These are phyloP conservation scores for Gilbertella persicaria DNA, from an alignment of 371 early-diverging fungal species.

Conservation along the genomic window DNA sequence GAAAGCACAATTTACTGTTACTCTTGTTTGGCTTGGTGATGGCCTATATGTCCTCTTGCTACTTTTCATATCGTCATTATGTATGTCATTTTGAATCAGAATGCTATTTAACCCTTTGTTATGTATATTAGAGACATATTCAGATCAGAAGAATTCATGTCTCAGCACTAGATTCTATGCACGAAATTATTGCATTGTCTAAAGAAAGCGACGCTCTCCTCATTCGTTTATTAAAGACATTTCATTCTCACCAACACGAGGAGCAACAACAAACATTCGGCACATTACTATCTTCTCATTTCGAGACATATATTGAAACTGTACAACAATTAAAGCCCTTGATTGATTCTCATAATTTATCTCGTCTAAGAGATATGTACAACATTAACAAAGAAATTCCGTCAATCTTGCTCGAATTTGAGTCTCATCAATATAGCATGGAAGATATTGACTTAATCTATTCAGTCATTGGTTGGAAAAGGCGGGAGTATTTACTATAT, in stretches of 20 bases:
- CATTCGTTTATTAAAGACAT: slow-evolving; percentile 9
- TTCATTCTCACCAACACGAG: not conserved
- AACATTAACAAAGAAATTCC: slow-evolving; percentile 24
- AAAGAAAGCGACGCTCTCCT: slow-evolving; percentile 32
- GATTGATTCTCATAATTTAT: slow-evolving; percentile 30
- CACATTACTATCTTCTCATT: slow-evolving; percentile 14
- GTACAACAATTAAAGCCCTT: slow-evolving; percentile 27
- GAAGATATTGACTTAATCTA: slow-evolving; percentile 25
- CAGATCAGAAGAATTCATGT: slow-evolving; percentile 35
- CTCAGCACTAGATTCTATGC: slow-evolving; percentile 32
- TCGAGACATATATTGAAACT: slow-evolving; percentile 16
- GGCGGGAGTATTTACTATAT: slow-evolving; percentile 44
- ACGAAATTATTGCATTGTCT: slow-evolving; percentile 29
- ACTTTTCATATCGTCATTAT: slow-evolving; percentile 20
- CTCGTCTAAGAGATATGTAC: slow-evolving; percentile 45
- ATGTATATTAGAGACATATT: slow-evolving; percentile 27
- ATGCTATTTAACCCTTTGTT: not conserved
- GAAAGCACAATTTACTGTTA: not conserved
- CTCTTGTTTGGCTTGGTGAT: not conserved
- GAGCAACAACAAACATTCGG: slow-evolving; percentile 21
- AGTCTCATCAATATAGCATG: slow-evolving; percentile 2
- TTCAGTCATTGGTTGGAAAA: slow-evolving; percentile 31
- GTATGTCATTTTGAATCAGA: slow-evolving; percentile 11
- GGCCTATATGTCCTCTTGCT: slow-evolving; percentile 1
- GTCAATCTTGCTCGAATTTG: not conserved